phyloP scores from a whole-genome alignment of 257 asterid genomes.

The Fraxinus quadrangulata region DNA sequence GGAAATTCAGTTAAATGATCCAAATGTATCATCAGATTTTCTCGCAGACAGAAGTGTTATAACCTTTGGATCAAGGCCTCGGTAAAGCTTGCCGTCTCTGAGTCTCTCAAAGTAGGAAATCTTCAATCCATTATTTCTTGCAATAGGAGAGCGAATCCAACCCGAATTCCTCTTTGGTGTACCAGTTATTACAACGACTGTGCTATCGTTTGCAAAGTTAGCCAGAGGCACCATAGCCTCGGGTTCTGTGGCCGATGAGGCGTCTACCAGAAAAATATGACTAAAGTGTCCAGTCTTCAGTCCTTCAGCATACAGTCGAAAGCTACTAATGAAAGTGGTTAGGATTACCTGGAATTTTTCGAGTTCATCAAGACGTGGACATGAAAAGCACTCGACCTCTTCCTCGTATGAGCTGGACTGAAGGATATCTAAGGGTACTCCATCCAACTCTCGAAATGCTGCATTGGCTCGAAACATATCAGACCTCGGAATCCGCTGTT shows the following conservation, averaged over 20 bases:
- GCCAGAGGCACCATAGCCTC: constrained; percentile 32
- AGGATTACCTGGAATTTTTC: constrained; percentile 15
- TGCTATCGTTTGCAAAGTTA: constrained; percentile 18
- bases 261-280: constrained; percentile 34
- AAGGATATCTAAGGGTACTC: constrained; percentile 31
- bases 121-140: constrained; percentile 29
- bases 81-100: neutral
- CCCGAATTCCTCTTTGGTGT: constrained; percentile 20
- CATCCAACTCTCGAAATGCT: constrained; percentile 33
- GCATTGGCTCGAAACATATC: constrained; percentile 37
- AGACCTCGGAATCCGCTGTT: constrained; percentile 18
- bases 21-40: neutral
- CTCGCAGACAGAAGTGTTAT: neutral
- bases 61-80: neutral
- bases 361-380: constrained; percentile 23
- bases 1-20: neutral
- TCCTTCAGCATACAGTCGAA: constrained; percentile 24
- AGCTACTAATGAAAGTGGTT: constrained; percentile 28
- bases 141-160: constrained; percentile 37
- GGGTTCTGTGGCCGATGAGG: constrained; percentile 39
- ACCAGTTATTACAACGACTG: constrained; percentile 29
- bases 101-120: constrained; percentile 42
- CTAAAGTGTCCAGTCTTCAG: constrained; percentile 29
- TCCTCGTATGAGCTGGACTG: constrained; percentile 21
- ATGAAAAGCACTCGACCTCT: constrained; percentile 17